phyloP scores from a whole-genome alignment of 768 basidiomycete species.

The Naematelia encephala region DNA sequence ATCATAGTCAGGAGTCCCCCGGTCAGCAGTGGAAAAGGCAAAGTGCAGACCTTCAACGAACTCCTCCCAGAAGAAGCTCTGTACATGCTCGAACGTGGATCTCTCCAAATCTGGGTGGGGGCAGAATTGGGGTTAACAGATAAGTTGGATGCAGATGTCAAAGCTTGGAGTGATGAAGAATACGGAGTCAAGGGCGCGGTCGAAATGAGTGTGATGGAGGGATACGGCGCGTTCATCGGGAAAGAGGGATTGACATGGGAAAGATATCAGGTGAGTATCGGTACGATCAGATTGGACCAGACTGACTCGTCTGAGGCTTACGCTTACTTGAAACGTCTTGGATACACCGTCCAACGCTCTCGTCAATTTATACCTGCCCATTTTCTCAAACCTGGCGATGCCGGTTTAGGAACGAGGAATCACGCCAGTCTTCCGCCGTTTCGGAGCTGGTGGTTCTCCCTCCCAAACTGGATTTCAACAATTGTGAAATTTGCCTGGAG shows the following conservation, averaged over 20 bases:
- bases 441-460: constrained; percentile 34
- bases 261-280: constrained; percentile 69
- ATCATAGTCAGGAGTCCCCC: constrained; percentile 62
- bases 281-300: not conserved
- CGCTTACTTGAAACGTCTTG: constrained; percentile 84
- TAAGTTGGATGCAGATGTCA: constrained; percentile 50
- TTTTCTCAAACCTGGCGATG: constrained; percentile 17
- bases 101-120: constrained; percentile 57
- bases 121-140: not conserved
- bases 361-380: constrained; percentile 52
- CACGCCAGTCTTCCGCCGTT: constrained; percentile 21
- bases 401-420: not conserved
- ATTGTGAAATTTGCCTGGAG: not conserved
- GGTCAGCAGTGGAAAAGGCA: constrained; percentile 13
- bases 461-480: constrained; percentile 21
- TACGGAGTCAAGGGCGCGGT: constrained; percentile 34
- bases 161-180: constrained; percentile 50
- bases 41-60: constrained; percentile 65
- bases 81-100: constrained; percentile 86
- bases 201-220: constrained; percentile 84
- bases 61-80: constrained; percentile 92
- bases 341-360: constrained; percentile 81
- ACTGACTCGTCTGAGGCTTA: constrained; percentile 63
- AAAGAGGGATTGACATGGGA: constrained; percentile 73
- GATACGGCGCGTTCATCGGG: constrained; percentile 79